phyloP scores from a whole-genome alignment of 1,139 yeast species.

The Protomyces inouyei region DNA sequence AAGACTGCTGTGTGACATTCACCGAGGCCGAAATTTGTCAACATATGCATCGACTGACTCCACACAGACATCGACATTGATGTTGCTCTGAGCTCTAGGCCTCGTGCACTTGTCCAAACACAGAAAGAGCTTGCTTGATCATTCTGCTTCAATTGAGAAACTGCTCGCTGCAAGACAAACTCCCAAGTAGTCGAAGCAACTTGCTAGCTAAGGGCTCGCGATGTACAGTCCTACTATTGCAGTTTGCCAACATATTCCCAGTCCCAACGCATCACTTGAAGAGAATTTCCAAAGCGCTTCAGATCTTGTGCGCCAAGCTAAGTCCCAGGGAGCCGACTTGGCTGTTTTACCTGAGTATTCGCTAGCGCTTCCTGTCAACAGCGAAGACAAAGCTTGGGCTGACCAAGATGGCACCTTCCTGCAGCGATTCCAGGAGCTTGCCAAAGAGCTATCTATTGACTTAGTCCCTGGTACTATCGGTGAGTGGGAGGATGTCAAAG shows the following conservation, averaged over 20 bases:
- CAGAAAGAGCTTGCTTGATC: no score
- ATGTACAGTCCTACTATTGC: conserved; percentile 7
- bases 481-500: conserved; percentile 16
- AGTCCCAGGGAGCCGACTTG: conserved; percentile 44
- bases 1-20: no score
- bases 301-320: conserved; percentile 54
- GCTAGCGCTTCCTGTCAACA: conserved; percentile 13
- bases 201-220: no score
- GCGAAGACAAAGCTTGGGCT: conserved; percentile 12
- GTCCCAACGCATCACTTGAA: conserved; percentile 65
- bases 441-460: conserved; percentile 31
- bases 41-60: no score
- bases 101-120: no score
- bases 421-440: conserved; percentile 23
- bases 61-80: no score
- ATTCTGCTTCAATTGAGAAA: no score
- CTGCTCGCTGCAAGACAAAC: no score
- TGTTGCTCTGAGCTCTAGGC: no score
- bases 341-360: conserved; percentile 71
- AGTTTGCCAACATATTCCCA: conserved; percentile 38
- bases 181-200: no score
- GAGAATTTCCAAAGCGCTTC: conserved; percentile 57
- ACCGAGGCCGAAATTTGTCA: no score
- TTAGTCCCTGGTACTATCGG: conserved; percentile 33
- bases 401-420: conserved; percentile 5